Evolutionary conservation across 1,139 yeast species (phyloP), one percentile per base, ranked within the genome.

Genomic region (Cylindricascospora bacillispora): DNA sequence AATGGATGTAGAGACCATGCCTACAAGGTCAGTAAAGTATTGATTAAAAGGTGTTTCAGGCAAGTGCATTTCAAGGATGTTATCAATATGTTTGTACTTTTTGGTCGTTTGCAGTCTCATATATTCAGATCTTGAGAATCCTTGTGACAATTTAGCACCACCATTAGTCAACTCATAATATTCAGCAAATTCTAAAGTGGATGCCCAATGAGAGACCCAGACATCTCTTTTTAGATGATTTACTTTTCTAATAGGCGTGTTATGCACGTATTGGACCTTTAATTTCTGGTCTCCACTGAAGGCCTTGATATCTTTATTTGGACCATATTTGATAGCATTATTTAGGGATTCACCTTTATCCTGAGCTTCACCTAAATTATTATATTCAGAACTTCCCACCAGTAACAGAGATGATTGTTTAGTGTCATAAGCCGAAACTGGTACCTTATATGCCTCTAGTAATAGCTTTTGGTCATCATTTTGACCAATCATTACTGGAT

Each of bases 1-100:
- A 38, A 65, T 63, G 35, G 81, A 79, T 4, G 95, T 81, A 6
- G 94, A 76, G n/a, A 89, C 95, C 58, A 82, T 81, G 15, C 98
- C 98, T 17, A 89, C 95, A 44, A 79, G 69, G 55, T 89, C 98
- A 14, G 83, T 76, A 51, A 63, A 82, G 60, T 81, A 89, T 30
- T 76, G 73, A 33, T 76, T 80, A 28, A 66, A 64, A 5, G 70
- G 58, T 31, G 62, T 63, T 14, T 56, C 54, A 13, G 67, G 67
- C 22, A 70, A 44, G 5, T 67, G 65, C 38, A 81, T 61, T 38
- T 72, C 76, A 13, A 38, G 20, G 22, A 31, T 25, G 22, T 31
- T 33, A 13, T 33, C 22, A 19, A 26, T 31, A 10, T 21, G 13
- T 15, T 22, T 12, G 18, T 17, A 13, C 13, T 29, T 10, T 14